A percentile compares a stretch with the other conserved stretches of the same genome.
phyloP scores from a whole-genome alignment of 202 grass and related monocot species.

The Carex arenaria region DNA sequence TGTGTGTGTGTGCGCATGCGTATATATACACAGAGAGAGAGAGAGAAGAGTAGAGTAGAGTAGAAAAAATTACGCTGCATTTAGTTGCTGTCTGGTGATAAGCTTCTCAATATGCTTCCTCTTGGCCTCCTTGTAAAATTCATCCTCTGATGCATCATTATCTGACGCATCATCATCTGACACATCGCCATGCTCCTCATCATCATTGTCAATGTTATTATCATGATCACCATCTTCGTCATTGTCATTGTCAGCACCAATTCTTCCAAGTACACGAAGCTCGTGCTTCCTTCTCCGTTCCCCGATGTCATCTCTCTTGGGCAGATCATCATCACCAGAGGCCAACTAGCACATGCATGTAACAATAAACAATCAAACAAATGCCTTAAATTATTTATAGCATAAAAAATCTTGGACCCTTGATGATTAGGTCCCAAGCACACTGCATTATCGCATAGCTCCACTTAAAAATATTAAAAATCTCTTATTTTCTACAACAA shows the following conservation, averaged over 20 bases:
- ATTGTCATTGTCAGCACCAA: slow-evolving; percentile 34
- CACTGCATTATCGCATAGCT: background rate
- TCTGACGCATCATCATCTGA: slow-evolving; percentile 33
- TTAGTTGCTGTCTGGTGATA: slow-evolving; percentile 47
- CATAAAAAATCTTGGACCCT: background rate
- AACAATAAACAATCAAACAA: background rate
- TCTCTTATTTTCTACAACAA: background rate
- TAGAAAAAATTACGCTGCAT: slow-evolving; percentile 30
- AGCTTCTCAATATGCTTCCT: slow-evolving; percentile 47
- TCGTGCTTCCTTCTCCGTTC: slow-evolving; percentile 82
- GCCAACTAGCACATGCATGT: slow-evolving; percentile 33
- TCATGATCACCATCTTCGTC: slow-evolving; percentile 17
- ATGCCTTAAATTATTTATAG: background rate
- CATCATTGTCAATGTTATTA: slow-evolving; percentile 12
- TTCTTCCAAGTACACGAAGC: slow-evolving; percentile 73
- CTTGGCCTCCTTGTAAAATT: slow-evolving; percentile 78
- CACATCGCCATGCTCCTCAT: slow-evolving; percentile 6
- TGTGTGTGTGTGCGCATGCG: no score
- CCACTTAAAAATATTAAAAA: background rate
- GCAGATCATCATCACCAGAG: slow-evolving; percentile 94
- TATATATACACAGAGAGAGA: background rate
- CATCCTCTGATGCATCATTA: slow-evolving; percentile 53
- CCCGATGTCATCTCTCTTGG: slow-evolving; percentile 87
- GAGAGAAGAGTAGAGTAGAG: no score
- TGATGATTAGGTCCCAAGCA: background rate